Evolutionary conservation across 352 stramenopile species (phyloP).

Genomic region (Aphanomyces astaci): DNA sequence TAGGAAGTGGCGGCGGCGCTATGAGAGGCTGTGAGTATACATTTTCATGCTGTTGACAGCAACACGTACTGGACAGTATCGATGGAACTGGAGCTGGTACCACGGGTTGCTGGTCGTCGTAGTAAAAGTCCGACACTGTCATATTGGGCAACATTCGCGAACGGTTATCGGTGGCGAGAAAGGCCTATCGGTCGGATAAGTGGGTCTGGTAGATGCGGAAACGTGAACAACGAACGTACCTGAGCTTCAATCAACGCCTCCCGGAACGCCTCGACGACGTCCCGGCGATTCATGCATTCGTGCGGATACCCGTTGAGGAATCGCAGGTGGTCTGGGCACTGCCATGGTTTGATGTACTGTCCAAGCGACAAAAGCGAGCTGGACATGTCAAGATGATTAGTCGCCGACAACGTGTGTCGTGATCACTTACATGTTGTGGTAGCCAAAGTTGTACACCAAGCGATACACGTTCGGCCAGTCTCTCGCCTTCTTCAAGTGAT

Average conservation of each 20-base stretch:
- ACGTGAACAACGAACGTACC: too few relatives aligned
- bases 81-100: too few relatives aligned
- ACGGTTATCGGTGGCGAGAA: neutral
- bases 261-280: neutral
- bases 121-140: neutral
- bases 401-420: neutral
- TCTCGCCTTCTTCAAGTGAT: neutral
- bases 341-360: neutral
- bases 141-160: conserved; percentile 1
- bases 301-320: neutral
- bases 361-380: neutral
- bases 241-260: conserved; percentile 3
- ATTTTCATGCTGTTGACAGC: too few relatives aligned
- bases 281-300: neutral
- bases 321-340: neutral
- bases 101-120: neutral
- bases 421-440: conserved; percentile 8
- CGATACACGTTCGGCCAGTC: neutral
- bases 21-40: too few relatives aligned
- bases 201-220: neutral
- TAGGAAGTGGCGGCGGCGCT: too few relatives aligned
- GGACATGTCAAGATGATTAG: neutral
- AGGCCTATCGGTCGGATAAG: neutral
- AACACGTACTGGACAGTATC: too few relatives aligned
- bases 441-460: conserved; percentile 11